These are phyloP conservation scores for Aspergillus quadricinctus DNA, from an alignment of 2,329 filamentous ascomycete genomes.

Conservation along the genomic window DNA sequence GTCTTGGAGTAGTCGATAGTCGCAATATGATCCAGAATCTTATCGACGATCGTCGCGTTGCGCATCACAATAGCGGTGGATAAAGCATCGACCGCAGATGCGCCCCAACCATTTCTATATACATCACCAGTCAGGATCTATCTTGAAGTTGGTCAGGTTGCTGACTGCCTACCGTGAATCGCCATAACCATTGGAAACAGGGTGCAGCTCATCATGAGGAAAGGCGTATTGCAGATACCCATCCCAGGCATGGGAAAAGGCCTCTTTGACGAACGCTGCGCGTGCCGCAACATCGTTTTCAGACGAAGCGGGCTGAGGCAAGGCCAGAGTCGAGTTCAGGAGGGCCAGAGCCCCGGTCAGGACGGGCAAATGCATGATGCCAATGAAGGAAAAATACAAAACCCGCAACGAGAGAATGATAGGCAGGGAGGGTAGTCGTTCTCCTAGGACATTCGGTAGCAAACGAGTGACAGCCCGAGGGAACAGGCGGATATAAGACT, in stretches of 20 bases:
- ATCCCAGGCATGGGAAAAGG: constrained; percentile 67
- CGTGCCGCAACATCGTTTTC: constrained; percentile 26
- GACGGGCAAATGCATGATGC: constrained; percentile 22
- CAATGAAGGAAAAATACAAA: not conserved
- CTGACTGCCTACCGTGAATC: constrained; percentile 62
- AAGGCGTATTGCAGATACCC: constrained; percentile 72
- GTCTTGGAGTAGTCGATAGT: constrained; percentile 67
- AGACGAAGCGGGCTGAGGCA: constrained; percentile 15
- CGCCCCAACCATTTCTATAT: constrained; percentile 77
- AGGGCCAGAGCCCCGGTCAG: constrained; percentile 24
- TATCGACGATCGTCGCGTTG: constrained; percentile 60
- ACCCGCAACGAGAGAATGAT: constrained; percentile 1
- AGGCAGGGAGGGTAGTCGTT: not conserved
- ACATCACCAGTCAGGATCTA: not conserved
- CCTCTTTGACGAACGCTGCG: constrained; percentile 60
- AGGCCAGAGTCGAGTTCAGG: constrained; percentile 17
- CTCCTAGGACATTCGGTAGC: not conserved
- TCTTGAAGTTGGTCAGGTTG: not conserved
- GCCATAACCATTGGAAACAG: constrained; percentile 59
- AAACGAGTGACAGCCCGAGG: constrained; percentile 10
- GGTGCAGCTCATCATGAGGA: constrained; percentile 70
- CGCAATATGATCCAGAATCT: constrained; percentile 67
- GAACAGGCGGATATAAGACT: constrained; percentile 5
- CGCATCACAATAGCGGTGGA: constrained; percentile 76
- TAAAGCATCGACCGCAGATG: constrained; percentile 74